Evolutionary conservation across 2,329 filamentous ascomycete genomes (phyloP).

Genomic region (Drechslerella stenobrocha): DNA sequence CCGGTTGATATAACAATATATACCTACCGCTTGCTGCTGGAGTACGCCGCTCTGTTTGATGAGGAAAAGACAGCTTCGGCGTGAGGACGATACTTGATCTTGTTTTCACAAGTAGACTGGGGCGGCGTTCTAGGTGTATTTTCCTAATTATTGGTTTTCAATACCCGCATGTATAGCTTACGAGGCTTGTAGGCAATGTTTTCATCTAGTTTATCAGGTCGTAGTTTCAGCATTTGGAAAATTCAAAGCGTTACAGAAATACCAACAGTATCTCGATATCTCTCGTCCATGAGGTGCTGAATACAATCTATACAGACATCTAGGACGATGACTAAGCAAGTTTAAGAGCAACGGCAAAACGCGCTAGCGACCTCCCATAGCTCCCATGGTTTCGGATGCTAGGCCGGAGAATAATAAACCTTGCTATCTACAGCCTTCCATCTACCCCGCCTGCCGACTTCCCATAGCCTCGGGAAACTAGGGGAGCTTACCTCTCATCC

Average conservation of each 20-base stretch:
- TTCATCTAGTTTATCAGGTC: too few relatives aligned
- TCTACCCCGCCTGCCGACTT: background rate
- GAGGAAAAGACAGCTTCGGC: constrained; percentile 1
- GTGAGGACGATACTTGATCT: background rate
- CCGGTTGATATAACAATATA: constrained; percentile 66
- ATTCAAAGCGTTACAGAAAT: too few relatives aligned
- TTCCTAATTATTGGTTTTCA: too few relatives aligned
- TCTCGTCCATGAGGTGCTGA: background rate
- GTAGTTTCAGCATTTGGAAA: too few relatives aligned
- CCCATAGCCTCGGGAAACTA: background rate
- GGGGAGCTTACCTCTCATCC: background rate
- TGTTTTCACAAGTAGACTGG: too few relatives aligned
- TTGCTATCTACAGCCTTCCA: background rate
- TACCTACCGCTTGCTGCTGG: constrained; percentile 65
- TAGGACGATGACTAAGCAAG: background rate
- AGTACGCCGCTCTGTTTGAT: constrained; percentile 57
- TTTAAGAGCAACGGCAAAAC: background rate
- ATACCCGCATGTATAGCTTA: too few relatives aligned
- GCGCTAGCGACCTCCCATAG: too few relatives aligned
- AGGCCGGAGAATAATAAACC: background rate
- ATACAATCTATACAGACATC: background rate
- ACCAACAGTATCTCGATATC: background rate
- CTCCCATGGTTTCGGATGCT: too few relatives aligned
- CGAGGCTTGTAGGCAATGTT: too few relatives aligned
- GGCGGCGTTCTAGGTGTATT: too few relatives aligned